These are phyloP conservation scores for Actinidia chinensis DNA, from an alignment of 179 eudicot genomes.

Conservation along the genomic window DNA sequence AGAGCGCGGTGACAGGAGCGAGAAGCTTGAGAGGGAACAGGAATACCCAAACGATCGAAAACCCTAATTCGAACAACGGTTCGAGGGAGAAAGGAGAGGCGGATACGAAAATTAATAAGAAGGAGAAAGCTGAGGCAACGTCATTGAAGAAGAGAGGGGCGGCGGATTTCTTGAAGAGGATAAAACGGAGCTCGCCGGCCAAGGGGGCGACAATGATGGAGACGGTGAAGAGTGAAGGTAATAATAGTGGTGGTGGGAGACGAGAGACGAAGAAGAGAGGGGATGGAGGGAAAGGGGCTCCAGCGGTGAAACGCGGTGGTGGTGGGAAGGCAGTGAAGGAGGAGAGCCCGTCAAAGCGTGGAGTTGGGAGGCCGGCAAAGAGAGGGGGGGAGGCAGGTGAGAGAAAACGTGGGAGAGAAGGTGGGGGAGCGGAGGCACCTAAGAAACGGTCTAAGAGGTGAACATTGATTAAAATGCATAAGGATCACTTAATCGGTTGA, in stretches of 20 bases:
- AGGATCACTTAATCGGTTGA: too few species aligned
- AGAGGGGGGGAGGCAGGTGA: slow-evolving; percentile 16
- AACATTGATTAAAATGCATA: too few species aligned
- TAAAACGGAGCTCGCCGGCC: slow-evolving; percentile 26
- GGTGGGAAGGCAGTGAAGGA: slow-evolving; percentile 19
- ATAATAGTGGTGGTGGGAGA: slow-evolving; percentile 12
- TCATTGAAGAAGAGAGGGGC: slow-evolving; percentile 36
- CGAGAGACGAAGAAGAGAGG: slow-evolving; percentile 13
- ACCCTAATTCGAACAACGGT: background rate
- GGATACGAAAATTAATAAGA: slow-evolving; percentile 14
- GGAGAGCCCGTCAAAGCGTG: slow-evolving; percentile 24
- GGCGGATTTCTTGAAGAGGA: slow-evolving; percentile 36
- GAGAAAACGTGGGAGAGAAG: slow-evolving; percentile 23
- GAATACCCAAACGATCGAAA: background rate
- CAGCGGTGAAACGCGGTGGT: background rate
- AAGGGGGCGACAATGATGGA: slow-evolving; percentile 18
- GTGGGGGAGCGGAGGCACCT: slow-evolving; percentile 16
- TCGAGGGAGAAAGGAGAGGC: slow-evolving; percentile 17
- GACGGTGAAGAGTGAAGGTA: slow-evolving; percentile 11
- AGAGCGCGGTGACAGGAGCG: slow-evolving; percentile 26
- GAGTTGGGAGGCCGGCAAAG: slow-evolving; percentile 28
- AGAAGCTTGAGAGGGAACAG: slow-evolving; percentile 26
- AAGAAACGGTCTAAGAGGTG: slow-evolving; percentile 23
- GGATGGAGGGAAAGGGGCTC: slow-evolving; percentile 16
- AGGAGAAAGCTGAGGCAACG: slow-evolving; percentile 6